Evolutionary conservation across 192 early-diverging fungal genomes (phyloP).

Genomic region (Coemansia sp.): DNA sequence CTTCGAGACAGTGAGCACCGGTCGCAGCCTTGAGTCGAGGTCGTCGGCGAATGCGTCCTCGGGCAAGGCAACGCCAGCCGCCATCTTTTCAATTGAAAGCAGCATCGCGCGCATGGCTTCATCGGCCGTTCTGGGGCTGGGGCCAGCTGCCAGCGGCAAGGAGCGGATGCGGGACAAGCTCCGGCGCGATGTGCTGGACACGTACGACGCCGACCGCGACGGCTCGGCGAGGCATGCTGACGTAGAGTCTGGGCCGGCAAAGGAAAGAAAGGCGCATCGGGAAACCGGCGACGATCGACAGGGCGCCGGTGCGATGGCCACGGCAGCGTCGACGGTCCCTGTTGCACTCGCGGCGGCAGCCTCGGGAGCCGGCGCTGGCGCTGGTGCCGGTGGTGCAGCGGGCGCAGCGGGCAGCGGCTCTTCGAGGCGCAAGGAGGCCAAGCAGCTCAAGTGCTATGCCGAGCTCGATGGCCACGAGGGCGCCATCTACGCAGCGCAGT

Average conservation of each 20-base stretch:
- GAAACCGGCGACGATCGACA: conserved; percentile 33
- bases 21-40: not conserved
- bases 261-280: conserved; percentile 22
- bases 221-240: conserved; percentile 20
- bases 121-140: not conserved
- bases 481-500: conserved; percentile 87
- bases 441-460: conserved; percentile 48
- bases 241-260: conserved; percentile 19
- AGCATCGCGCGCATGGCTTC: not conserved
- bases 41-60: not conserved
- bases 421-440: conserved; percentile 40
- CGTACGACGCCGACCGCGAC: conserved; percentile 12
- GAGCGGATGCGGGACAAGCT: conserved; percentile 2
- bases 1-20: conserved; percentile 5
- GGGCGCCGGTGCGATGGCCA: not conserved
- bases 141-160: conserved; percentile 1
- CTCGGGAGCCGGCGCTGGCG: not conserved
- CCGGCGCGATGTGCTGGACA: not conserved
- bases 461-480: conserved; percentile 76
- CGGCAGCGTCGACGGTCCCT: not conserved
- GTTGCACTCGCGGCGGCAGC: not conserved
- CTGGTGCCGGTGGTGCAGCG: conserved; percentile 4
- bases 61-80: not conserved
- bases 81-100: not conserved
- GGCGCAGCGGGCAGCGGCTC: conserved; percentile 8